Evolutionary conservation across 345 rosid genomes (phyloP).

Genomic region (Boechera retrofracta): DNA sequence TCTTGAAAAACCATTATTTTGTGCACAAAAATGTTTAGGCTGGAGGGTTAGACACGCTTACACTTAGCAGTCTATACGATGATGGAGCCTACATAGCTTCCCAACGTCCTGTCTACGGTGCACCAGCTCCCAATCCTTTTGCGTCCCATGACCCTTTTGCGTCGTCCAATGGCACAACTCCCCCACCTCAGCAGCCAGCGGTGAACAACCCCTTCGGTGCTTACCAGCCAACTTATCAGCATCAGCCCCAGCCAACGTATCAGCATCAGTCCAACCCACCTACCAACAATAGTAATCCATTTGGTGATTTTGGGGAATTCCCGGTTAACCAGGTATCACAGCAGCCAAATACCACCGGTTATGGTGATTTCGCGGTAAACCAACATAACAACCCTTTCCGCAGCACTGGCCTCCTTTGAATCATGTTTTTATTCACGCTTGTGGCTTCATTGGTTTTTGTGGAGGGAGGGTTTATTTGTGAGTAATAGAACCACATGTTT

Average conservation of each 20-base stretch:
- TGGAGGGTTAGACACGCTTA: conserved; percentile 94
- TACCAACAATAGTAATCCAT: conserved; percentile 64
- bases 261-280: conserved; percentile 46
- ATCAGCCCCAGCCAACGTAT: conserved; percentile 52
- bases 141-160: conserved; percentile 81
- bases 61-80: conserved; percentile 81
- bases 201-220: conserved; percentile 68
- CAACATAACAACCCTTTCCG: conserved; percentile 45
- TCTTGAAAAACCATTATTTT: not conserved
- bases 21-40: conserved; percentile 54
- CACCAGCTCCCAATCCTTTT: conserved; percentile 89
- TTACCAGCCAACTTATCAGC: conserved; percentile 68
- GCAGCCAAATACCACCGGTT: conserved; percentile 41
- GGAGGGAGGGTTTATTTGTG: conserved; percentile 37
- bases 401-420: conserved; percentile 71
- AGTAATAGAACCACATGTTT: conserved; percentile 42
- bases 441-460: conserved; percentile 27
- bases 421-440: conserved; percentile 11
- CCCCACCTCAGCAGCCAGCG: conserved; percentile 54
- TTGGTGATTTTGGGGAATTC: conserved; percentile 56
- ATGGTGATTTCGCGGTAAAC: conserved; percentile 46
- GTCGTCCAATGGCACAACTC: conserved; percentile 51
- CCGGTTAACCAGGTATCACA: conserved; percentile 44
- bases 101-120: conserved; percentile 80
- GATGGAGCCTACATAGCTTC: conserved; percentile 85